A percentile compares a stretch with the other conserved stretches of the same genome.
Evolutionary conservation across 495 filamentous ascomycete species (phyloP).

Genomic region (Aspergillus panamensis): DNA sequence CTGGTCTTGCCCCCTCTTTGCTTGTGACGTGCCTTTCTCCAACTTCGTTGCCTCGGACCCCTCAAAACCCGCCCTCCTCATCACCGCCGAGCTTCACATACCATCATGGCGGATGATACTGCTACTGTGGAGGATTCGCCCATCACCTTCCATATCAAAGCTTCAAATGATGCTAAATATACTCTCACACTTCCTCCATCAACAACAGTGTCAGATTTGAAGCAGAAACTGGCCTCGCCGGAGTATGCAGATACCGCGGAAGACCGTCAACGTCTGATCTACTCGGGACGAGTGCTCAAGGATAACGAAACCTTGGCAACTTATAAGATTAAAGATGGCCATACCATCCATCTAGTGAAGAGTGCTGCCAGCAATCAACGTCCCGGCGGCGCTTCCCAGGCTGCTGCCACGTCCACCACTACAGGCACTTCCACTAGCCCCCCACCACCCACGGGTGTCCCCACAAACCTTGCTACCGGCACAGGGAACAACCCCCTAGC

Average conservation of each 20-base stretch:
- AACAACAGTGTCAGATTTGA: conserved; percentile 81
- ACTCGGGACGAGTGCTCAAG: conserved; percentile 94
- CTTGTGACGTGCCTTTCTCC: conserved; percentile 17
- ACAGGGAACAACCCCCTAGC: conserved; percentile 89
- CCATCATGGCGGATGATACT: conserved; percentile 48
- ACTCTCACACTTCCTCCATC: conserved; percentile 72
- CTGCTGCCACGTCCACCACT: conserved; percentile 43
- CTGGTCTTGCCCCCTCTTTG: background rate
- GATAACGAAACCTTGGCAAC: conserved; percentile 77
- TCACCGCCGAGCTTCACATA: conserved; percentile 14
- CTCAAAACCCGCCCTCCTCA: conserved; percentile 15
- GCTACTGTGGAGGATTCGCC: conserved; percentile 46
- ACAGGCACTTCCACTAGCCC: conserved; percentile 50
- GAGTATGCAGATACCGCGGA: conserved; percentile 81
- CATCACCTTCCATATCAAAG: conserved; percentile 93
- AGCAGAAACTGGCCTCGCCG: conserved; percentile 73
- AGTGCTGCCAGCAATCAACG: conserved; percentile 86
- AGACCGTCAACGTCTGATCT: conserved; percentile 91
- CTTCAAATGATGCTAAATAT: conserved; percentile 79
- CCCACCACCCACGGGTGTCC: conserved; percentile 59
- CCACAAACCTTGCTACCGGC: conserved; percentile 86
- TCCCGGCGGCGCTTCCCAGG: conserved; percentile 54
- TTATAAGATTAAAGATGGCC: conserved; percentile 94
- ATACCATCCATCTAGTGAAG: conserved; percentile 95
- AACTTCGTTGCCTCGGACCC: conserved; percentile 6